A percentile compares a stretch with the other conserved stretches of the same genome.
Conservation (phyloP, 1,139 yeast genomes). For the Blastobotrys capitulatus region DNA sequence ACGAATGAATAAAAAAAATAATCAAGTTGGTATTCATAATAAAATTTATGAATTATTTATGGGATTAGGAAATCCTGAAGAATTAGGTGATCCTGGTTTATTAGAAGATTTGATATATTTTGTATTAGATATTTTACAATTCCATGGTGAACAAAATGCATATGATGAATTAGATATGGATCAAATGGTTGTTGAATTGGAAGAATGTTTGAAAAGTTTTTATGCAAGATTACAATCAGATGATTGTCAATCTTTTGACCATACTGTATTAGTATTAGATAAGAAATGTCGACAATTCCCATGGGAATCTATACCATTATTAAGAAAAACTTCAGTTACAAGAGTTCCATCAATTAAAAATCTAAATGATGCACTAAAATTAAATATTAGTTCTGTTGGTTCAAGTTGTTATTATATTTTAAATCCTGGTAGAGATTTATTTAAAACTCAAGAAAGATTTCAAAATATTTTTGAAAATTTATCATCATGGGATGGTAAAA, state of each 20-base stretch:
- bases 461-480: slow-evolving; percentile 39
- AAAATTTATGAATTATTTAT: slow-evolving; percentile 49
- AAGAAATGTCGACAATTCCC: slow-evolving; percentile 63
- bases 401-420: slow-evolving; percentile 51
- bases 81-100: slow-evolving; percentile 35
- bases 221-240: slow-evolving; percentile 18
- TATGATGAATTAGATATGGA: slow-evolving; percentile 62
- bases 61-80: slow-evolving; percentile 39
- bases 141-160: slow-evolving; percentile 60
- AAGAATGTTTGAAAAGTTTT: slow-evolving; percentile 39
- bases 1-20: slow-evolving; percentile 10
- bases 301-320: slow-evolving; percentile 74
- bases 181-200: slow-evolving; percentile 43
- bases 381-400: slow-evolving; percentile 16
- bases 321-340: slow-evolving; percentile 54
- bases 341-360: slow-evolving; percentile 65
- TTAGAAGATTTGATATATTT: slow-evolving; percentile 63
- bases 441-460: slow-evolving; percentile 61
- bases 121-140: slow-evolving; percentile 52
- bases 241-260: slow-evolving; percentile 33
- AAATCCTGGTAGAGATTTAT: slow-evolving; percentile 78
- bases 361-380: slow-evolving; percentile 37
- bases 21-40: slow-evolving; percentile 43
- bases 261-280: slow-evolving; percentile 65
- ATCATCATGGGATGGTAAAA: slow-evolving; percentile 49